Evolutionary conservation across 2,329 filamentous ascomycete species (phyloP).

Genomic region (Aspergillus viridinutans): DNA sequence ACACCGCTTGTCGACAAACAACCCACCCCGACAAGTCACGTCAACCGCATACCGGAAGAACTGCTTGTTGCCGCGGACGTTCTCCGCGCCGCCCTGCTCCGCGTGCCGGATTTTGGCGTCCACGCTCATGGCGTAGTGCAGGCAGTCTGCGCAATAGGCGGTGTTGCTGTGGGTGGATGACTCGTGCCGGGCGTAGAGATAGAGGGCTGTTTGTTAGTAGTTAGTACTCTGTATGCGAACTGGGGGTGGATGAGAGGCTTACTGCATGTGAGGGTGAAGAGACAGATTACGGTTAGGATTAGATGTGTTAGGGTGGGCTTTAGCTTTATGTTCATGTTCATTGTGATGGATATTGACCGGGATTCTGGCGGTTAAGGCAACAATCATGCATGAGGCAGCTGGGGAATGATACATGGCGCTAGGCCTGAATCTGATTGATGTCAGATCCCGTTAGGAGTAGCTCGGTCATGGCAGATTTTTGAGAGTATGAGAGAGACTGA

Average conservation of each 20-base stretch:
- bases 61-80: not conserved
- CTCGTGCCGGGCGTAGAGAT: not conserved
- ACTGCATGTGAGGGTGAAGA: not conserved
- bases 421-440: not conserved
- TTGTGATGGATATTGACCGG: not conserved
- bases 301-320: not conserved
- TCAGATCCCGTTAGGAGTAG: not conserved
- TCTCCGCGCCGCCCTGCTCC: not conserved
- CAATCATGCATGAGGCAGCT: too few species aligned
- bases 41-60: constrained; percentile 1
- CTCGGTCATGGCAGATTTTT: too few species aligned
- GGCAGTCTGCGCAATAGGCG: not conserved
- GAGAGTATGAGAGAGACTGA: too few species aligned
- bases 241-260: not conserved
- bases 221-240: too few species aligned
- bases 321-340: not conserved
- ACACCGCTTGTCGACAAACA: not conserved
- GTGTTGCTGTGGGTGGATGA: not conserved
- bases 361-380: too few species aligned
- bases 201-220: not conserved
- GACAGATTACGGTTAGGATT: not conserved
- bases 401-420: not conserved
- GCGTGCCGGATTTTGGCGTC: not conserved
- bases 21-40: not conserved
- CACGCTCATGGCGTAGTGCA: not conserved